Evolutionary conservation across 441 rosid genomes (phyloP), one percentile per base, ranked within the genome.

Genomic region (Brassica hybrid): DNA sequence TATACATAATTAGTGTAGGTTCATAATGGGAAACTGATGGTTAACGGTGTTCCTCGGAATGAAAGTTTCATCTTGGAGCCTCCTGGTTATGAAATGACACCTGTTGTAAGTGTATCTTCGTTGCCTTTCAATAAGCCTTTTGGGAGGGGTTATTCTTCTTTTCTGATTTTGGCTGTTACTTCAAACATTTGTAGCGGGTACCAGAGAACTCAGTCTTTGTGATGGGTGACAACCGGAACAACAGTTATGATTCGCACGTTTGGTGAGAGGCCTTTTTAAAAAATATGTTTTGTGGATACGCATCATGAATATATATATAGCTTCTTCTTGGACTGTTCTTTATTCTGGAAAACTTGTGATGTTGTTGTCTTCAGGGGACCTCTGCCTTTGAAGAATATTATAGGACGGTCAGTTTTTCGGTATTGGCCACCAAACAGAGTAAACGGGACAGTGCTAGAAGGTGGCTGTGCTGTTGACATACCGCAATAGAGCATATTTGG

Each of bases 201-300:
- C 97, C 97, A 0, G 93, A 89, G 79, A 88, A 91, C 67, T 90
- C 88, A 2, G 97, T 92, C 50, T 94, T 94, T 69, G 98, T 95
- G 81, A 95, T 95, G 98, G 99, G 99, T 30, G 99, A 96, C 61
- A 95, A 96, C 77, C 90, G 98, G 9, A 96, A 96, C 81, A 94
- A 96, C 73, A 92, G 96, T 79, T 96, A 96, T 11, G 99, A 94
- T 79, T 96, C 99, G 0, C 99, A 96, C 1, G 91, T 91, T 8
- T 96, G 99, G 99, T 96, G 84, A 88, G 90, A 82, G 56, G 70
- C 72, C 13, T 56, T 4, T 27, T 56, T 0, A 10, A n/a, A 21
- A 21, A 21, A 48, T 14, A 7, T 56, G 60, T n/a, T 69, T 45
- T 11, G 8, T 36, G 4, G 57, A 67, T 75, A 45, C 17, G 6